Base-by-base conservation (phyloP, 805 yeast species). In the Monosporozyma aerobia region DNA sequence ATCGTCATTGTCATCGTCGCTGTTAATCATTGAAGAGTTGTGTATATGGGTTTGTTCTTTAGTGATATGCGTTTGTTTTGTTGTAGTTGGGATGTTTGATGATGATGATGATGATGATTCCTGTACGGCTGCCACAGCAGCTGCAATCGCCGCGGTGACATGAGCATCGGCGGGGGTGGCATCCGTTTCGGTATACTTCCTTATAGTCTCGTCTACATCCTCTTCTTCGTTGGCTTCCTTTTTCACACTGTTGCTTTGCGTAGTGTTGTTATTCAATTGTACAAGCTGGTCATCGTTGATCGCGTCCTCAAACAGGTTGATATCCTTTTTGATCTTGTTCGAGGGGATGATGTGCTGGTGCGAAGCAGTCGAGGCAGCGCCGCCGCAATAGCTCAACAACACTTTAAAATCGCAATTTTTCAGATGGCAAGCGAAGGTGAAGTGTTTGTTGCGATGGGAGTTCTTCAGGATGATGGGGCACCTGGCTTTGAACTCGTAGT, bases 381-480 rank as follows among this genome's bases (percentile, higher is more conserved):
- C 59, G 39, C 63, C 65, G 52, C 63, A 62, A 51, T 65, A 65
- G 53, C 70, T 66, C 37, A 68, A 51, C 45, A 67, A 50, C 19
- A 68, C 64, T 49, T 64, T 67, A 50, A 68, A 68, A 11, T 68
- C 65, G 51, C 71, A 68, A 51, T 59, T 57, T 51, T 67, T 67
- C 48, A 64, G 51, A 55, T 65, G 69, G 51, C 71, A 68, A 40
- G 70, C 69, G 56, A 64, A 68, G 46, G 71, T 68, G 56, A 64
- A 68, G 56, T 68, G 70, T 49, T 63, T 68, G 51, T 65, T 65
- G 44, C 63, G 59, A 50, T 68, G 71, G 10, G 70, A 67, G 53
- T 68, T 68, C 54, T 68, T 68, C 57, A 68, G 54, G 30, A 68
- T 67, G 29, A 67, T 64, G 2, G 71, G 71, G 44, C 69, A 65